Conservation (phyloP, 202 grass and related monocot genomes). For the Brachypodium distachyon region DNA sequence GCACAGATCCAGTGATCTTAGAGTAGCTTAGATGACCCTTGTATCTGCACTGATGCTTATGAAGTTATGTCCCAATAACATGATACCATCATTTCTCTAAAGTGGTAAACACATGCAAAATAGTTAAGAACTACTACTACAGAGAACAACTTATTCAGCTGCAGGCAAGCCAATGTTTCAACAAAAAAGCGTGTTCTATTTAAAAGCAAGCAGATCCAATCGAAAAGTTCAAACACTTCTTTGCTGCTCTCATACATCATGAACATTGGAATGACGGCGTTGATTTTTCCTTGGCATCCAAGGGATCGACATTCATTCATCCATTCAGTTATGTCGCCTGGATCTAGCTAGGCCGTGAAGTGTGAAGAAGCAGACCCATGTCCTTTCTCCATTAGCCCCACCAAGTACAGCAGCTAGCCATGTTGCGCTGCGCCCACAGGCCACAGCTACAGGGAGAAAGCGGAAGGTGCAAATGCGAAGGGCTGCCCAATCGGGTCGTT, state of each 20-base stretch:
- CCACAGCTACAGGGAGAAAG: no score
- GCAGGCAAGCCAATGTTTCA: slow-evolving; percentile 88
- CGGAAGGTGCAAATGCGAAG: neutral
- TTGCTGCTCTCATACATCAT: slow-evolving; percentile 71
- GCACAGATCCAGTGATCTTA: neutral
- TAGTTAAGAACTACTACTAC: neutral
- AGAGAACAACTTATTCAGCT: slow-evolving; percentile 42
- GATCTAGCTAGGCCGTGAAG: neutral
- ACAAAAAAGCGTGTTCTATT: slow-evolving; percentile 96
- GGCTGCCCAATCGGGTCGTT: neutral
- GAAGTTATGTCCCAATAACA: neutral
- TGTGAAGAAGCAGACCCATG: neutral
- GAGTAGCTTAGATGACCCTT: neutral
- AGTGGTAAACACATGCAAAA: neutral
- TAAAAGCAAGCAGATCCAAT: slow-evolving; percentile 93
- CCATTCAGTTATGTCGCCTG: no score
- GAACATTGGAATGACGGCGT: no score
- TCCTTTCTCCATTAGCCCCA: neutral
- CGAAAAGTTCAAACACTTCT: slow-evolving; percentile 94
- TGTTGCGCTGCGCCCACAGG: slow-evolving; percentile 23
- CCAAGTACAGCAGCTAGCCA: neutral
- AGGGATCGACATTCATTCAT: neutral
- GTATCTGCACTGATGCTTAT: neutral
- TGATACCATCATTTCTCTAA: neutral
- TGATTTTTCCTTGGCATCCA: neutral